Base-by-base conservation (phyloP, 139 green algal genomes). In the Medakamo hakoo region DNA sequence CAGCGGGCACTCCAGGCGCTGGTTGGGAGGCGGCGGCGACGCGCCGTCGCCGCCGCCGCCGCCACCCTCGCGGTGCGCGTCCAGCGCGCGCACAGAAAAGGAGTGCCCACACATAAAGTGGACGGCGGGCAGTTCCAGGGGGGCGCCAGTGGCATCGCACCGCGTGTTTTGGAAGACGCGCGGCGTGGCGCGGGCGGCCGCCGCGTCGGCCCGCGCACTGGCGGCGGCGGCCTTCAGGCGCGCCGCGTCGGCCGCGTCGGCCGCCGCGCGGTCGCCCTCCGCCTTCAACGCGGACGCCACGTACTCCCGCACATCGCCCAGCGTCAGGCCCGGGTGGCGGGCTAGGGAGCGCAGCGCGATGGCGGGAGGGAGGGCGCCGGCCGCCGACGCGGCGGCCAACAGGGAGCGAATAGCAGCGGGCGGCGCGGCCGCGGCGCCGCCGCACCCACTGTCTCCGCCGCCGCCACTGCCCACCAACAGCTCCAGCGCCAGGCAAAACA, bases 91-190 rank as follows among this genome's bases (percentile, higher is more conserved):
- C 58, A 80, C 30, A 78, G 97, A 95, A 76, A 85, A 98, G 21
- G 79, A 89, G 69, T 98, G 91, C 59, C 85, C 83, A 71, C 91
- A 98, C 63, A 98, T 27, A 68, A 98, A 98, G 78, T 98, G 91
- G 26, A 97, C 84, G 1, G 81, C 83, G 2, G 91, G 91, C 61
- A 98, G 78, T 68, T 98, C 92, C 68, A 98, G 75, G 0, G 87
- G 74, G 14, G 75, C 70, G 2, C 76, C 79, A 5, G 78, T 89
- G 27, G 81, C 71, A 19, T 83, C 71, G 73, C 91, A 94, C 55
- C 80, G 74, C 63, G 56, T 83, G 64, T 69, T 76, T 68, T 98
- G 90, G 66, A 97, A 98, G 4, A 98, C 76, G 30, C 74, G 75
- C 1, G 90, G 76, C 71, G 90, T 49, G 58, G 25, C 68, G 24